These are phyloP conservation scores for Toxicodendron radicans DNA, from an alignment of 345 rosid genomes.

Conservation along the genomic window DNA sequence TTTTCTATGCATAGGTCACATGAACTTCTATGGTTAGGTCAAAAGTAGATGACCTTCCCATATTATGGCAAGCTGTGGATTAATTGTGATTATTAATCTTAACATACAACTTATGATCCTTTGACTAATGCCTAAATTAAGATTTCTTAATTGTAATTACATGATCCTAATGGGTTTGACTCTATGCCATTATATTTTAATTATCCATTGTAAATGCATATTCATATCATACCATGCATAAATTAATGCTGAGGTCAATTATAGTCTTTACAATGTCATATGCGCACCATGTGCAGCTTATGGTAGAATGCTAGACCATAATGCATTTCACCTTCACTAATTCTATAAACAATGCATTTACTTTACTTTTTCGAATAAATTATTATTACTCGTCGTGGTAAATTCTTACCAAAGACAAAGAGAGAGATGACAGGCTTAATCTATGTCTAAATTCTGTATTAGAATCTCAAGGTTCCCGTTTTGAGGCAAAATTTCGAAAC, in stretches of 20 bases:
- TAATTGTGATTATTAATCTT: conserved; percentile 10
- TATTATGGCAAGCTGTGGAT: conserved; percentile 19
- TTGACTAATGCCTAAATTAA: conserved; percentile 10
- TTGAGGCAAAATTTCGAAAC: background rate
- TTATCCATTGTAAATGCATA: background rate
- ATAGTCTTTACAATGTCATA: conserved; percentile 11
- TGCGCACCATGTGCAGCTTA: background rate
- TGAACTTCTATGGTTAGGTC: background rate
- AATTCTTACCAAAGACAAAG: background rate
- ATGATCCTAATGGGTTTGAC: conserved; percentile 15
- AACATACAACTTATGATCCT: conserved; percentile 5
- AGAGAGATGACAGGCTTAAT: background rate
- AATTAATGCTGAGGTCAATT: background rate
- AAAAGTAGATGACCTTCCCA: conserved; percentile 23
- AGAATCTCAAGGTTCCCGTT: conserved; percentile 22
- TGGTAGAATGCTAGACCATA: background rate
- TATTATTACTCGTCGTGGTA: background rate
- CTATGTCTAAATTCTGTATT: background rate
- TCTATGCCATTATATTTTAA: background rate
- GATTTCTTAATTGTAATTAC: background rate
- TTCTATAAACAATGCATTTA: background rate
- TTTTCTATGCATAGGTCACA: background rate
- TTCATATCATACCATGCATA: background rate
- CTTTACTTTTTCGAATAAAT: background rate
- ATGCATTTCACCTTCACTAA: background rate